Conservation (phyloP, 164 flowering plant species). For the Vitis cinerea region DNA sequence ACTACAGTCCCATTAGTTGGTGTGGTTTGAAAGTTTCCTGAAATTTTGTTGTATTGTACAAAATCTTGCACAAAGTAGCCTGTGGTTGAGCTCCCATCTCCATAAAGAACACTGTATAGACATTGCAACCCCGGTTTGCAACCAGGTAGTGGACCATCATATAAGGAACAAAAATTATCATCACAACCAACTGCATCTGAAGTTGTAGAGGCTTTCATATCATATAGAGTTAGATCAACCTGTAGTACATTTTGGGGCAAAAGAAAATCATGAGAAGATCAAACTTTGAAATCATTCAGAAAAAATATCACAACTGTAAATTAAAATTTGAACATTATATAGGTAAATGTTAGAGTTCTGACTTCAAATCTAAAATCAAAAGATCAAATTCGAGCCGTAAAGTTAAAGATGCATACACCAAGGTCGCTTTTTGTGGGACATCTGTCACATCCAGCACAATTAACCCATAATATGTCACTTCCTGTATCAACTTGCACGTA, state of each 20-base stretch:
- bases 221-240: constrained; percentile 42
- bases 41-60: constrained; percentile 42
- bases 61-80: constrained; percentile 81
- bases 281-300: too few species aligned
- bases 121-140: constrained; percentile 49
- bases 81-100: constrained; percentile 89
- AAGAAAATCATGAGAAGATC: not conserved
- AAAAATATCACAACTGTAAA: not conserved
- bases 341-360: not conserved
- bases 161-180: constrained; percentile 41
- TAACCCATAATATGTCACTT: constrained; percentile 70
- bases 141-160: constrained; percentile 33
- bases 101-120: constrained; percentile 66
- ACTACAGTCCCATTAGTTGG: constrained; percentile 52
- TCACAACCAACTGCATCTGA: constrained; percentile 42
- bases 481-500: constrained; percentile 78
- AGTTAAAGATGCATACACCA: constrained; percentile 38
- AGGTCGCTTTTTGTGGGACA: constrained; percentile 57
- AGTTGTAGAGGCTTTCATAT: constrained; percentile 30
- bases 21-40: constrained; percentile 60
- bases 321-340: not conserved
- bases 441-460: constrained; percentile 47
- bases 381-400: not conserved
- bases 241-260: constrained; percentile 10
- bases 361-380: not conserved